Evolutionary conservation across 768 basidiomycete species (phyloP).

Genomic region (Tylopilus felleus): DNA sequence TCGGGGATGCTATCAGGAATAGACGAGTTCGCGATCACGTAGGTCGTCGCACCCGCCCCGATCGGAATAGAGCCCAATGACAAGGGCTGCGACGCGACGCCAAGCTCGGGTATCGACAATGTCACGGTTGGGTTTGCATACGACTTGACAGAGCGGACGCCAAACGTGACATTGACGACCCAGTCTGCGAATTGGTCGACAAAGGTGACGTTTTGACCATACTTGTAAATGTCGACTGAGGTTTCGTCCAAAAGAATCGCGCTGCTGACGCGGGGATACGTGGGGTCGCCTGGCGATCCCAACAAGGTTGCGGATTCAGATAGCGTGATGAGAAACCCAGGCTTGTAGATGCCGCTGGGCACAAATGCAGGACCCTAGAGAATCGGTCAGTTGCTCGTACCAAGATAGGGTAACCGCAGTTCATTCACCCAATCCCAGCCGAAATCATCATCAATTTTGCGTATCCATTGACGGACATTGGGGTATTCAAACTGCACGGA

Average conservation of each 20-base stretch:
- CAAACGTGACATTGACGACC: conserved; percentile 53
- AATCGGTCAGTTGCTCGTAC: background rate
- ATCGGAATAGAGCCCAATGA: conserved; percentile 18
- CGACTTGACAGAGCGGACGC: conserved; percentile 40
- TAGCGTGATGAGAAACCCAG: conserved; percentile 49
- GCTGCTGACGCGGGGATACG: conserved; percentile 20
- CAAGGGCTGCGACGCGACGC: conserved; percentile 35
- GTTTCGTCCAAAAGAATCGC: conserved; percentile 48
- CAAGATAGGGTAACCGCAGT: background rate
- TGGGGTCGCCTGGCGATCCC: conserved; percentile 25
- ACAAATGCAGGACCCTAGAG: conserved; percentile 54
- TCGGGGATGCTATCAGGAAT: conserved; percentile 45
- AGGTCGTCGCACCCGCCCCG: conserved; percentile 32
- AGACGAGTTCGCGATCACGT: conserved; percentile 43
- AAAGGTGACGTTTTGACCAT: conserved; percentile 44
- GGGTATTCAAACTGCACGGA: conserved; percentile 47
- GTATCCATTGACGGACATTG: conserved; percentile 43
- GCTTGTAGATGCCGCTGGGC: conserved; percentile 53
- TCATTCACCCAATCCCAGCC: conserved; percentile 57
- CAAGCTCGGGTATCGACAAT: conserved; percentile 47
- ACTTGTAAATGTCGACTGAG: conserved; percentile 54
- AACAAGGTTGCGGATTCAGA: conserved; percentile 20
- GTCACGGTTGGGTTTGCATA: conserved; percentile 36
- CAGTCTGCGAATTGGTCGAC: conserved; percentile 48
- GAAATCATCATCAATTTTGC: conserved; percentile 53